A percentile compares a stretch with the other conserved stretches of the same genome.
Evolutionary conservation across 1,284 basidiomycete genomes (phyloP).

Genomic region (Leccinum fallax): DNA sequence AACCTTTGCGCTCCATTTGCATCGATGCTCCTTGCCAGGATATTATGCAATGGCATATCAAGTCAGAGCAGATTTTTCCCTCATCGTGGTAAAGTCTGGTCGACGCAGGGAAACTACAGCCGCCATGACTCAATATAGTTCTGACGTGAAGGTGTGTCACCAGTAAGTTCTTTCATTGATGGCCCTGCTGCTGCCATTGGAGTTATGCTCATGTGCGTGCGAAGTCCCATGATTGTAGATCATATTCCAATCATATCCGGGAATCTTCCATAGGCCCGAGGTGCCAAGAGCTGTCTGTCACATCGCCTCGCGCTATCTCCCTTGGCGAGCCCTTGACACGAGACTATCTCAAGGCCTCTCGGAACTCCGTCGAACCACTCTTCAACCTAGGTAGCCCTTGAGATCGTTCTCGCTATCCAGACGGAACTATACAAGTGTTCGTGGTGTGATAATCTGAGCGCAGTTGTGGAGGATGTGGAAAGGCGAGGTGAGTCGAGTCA

Average conservation of each 20-base stretch:
- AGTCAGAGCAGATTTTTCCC: background rate
- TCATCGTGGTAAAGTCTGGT: background rate
- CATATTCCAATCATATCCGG: conserved; percentile 10
- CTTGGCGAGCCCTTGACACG: background rate
- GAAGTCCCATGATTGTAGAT: background rate
- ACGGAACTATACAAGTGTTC: conserved; percentile 55
- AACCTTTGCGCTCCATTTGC: background rate
- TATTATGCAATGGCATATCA: background rate
- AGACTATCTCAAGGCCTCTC: background rate
- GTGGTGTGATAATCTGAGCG: conserved; percentile 60
- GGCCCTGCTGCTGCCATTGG: background rate
- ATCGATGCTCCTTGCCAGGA: background rate
- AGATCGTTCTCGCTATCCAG: background rate
- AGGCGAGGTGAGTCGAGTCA: conserved; percentile 39
- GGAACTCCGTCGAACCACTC: background rate
- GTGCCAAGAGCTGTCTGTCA: background rate
- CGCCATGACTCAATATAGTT: background rate
- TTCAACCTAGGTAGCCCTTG: background rate
- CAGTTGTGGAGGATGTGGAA: conserved; percentile 51
- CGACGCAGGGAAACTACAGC: background rate
- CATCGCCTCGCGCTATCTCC: background rate
- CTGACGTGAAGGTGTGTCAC: background rate
- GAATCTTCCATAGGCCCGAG: background rate
- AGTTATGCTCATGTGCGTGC: background rate
- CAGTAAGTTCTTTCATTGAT: background rate